Evolutionary conservation across 1,284 basidiomycete genomes (phyloP).

Genomic region (Psilocybe mexicana): DNA sequence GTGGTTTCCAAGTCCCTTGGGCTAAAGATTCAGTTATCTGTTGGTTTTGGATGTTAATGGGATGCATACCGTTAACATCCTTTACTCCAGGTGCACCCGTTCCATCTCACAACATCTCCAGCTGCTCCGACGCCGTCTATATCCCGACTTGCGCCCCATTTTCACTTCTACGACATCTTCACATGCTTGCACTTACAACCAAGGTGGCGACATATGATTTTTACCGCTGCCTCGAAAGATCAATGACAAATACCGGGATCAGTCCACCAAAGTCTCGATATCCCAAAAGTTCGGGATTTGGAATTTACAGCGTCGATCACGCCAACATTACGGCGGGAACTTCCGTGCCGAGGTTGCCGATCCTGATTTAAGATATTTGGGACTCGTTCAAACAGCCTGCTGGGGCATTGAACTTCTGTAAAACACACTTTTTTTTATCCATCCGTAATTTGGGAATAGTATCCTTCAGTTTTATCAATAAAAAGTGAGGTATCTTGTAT

Average conservation of each 20-base stretch:
- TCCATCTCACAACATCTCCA: not conserved
- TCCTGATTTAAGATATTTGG: too few species aligned
- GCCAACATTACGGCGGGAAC: too few species aligned
- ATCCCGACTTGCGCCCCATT: slow-evolving; percentile 15
- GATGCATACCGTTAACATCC: not conserved
- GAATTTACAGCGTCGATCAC: too few species aligned
- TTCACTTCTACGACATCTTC: slow-evolving; percentile 3
- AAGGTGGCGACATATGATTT: slow-evolving; percentile 3
- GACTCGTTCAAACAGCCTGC: too few species aligned
- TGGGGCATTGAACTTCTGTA: too few species aligned
- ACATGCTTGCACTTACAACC: slow-evolving; percentile 4
- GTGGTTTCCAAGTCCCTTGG: not conserved
- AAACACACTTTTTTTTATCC: too few species aligned
- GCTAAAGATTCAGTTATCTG: slow-evolving; percentile 3
- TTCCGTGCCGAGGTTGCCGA: too few species aligned
- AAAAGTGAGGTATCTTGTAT: too few species aligned
- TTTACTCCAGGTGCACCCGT: not conserved
- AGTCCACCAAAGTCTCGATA: slow-evolving; percentile 15
- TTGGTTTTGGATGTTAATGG: not conserved
- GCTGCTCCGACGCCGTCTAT: slow-evolving; percentile 11
- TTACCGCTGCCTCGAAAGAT: slow-evolving; percentile 9
- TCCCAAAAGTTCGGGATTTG: not conserved
- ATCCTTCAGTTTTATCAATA: too few species aligned
- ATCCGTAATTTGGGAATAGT: too few species aligned
- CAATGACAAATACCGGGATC: slow-evolving; percentile 5